Base-by-base conservation (phyloP, 1,284 basidiomycete genomes). In the Sporisorium graminicola region DNA sequence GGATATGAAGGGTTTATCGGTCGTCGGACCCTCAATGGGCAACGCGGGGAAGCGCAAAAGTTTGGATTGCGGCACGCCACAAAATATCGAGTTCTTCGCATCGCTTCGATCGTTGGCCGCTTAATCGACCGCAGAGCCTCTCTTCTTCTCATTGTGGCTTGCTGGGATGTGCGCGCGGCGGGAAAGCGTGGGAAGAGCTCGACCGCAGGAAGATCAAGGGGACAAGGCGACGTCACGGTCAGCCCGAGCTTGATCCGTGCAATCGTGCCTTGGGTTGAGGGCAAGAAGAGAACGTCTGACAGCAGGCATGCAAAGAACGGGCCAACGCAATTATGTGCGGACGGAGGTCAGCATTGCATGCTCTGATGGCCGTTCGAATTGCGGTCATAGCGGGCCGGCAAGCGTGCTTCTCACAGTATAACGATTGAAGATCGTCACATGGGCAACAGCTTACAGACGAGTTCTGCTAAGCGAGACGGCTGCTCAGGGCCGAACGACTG, bases 1-100 rank as follows among this genome's bases (percentile, higher is more conserved):
- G 62, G 62, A 50, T 52, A 53, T 64, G 55, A 64, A 52, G 62
- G 62, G 10, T 64, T 64, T 64, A 29, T 53, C 62, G 62, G 62
- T 53, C 55, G 55, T 46, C 50, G 47, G 62, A 22, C 31, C 14
- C 40, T n/a, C n/a, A 53, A 54, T 20, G 31, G n/a, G 20, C 26
- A 57, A 47, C 24, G 33, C 37, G 40, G 49, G 47, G 27, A 33
- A 50, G 49, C 8, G 47, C 27, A 7, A 50, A 31, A 35, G 20
- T 37, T 52, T 43, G n/a, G 40, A 43, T 43, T 52, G 22, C 37
- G 3, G 18, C 50, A 52, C 35, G 33, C 50, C 50, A 51, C 27
- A 27, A 24, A 31, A 14, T 47, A 47, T 16, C 40, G 20, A 16
- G n/a, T n/a, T n/a, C n/a, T n/a, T n/a, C n/a, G n/a, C n/a, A n/a